Evolutionary conservation across 352 stramenopile species (phyloP).

Genomic region (Saprolegnia diclina): DNA sequence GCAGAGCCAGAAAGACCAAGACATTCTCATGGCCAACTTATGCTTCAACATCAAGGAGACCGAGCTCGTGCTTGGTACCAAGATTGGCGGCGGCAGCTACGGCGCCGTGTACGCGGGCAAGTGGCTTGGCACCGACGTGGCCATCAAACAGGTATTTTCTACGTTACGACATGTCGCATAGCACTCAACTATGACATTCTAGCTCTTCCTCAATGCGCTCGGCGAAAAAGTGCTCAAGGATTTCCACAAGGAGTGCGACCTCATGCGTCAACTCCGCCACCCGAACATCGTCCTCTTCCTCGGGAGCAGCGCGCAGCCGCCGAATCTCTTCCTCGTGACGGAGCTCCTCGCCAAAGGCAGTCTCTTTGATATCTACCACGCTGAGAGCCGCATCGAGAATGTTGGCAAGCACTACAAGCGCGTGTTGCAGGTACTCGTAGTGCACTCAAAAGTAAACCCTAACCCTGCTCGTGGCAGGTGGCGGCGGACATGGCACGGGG

Average conservation of each 20-base stretch:
- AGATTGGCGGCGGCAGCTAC: neutral
- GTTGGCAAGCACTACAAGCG: neutral
- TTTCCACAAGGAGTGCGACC: conserved; percentile 75
- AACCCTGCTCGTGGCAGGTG: neutral
- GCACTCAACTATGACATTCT: conserved; percentile 35
- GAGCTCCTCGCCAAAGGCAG: neutral
- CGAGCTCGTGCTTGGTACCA: neutral
- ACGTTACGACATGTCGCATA: conserved; percentile 48
- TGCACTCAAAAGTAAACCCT: too few relatives aligned
- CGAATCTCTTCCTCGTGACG: conserved; percentile 60
- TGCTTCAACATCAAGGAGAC: neutral
- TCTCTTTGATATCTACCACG: neutral
- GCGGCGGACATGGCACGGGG: neutral
- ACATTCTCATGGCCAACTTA: neutral
- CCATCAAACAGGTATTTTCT: conserved; percentile 54
- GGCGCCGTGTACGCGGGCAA: conserved; percentile 47
- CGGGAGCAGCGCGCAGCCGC: conserved; percentile 64
- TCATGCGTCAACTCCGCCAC: conserved; percentile 79
- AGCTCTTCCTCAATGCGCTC: neutral
- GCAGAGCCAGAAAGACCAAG: neutral
- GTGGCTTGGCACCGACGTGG: conserved; percentile 75
- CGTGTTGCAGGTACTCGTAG: neutral
- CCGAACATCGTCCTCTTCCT: conserved; percentile 87
- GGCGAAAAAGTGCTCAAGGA: conserved; percentile 79
- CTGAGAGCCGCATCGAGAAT: neutral